phyloP scores from a whole-genome alignment of 2,329 filamentous ascomycete genomes.

The Sclerotiophoma versabilis region DNA sequence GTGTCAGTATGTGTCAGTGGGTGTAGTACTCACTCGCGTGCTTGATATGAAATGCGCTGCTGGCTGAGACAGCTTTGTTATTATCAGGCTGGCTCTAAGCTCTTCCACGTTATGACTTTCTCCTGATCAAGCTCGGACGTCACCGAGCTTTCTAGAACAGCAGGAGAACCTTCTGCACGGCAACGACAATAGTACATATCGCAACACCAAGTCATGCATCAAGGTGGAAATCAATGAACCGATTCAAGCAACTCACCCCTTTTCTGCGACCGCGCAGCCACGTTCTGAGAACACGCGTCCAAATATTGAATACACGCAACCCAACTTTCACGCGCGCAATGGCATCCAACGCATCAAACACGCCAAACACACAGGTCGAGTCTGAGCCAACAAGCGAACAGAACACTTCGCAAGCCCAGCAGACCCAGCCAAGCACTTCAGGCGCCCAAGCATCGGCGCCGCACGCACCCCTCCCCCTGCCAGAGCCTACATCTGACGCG shows the following conservation, averaged over 20 bases:
- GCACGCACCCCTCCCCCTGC: constrained; percentile 2
- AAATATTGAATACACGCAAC: neutral
- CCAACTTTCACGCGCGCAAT: constrained; percentile 3
- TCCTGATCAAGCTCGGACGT: constrained; percentile 4
- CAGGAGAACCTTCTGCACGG: constrained; percentile 1
- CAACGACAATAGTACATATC: constrained; percentile 1
- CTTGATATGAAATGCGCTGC: neutral
- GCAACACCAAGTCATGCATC: neutral
- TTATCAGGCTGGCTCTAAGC: neutral
- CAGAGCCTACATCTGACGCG: constrained; percentile 15
- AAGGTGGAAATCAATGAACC: constrained; percentile 2
- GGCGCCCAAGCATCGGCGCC: neutral
- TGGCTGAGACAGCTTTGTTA: neutral
- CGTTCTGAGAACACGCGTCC: neutral
- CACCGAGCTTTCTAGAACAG: constrained; percentile 19
- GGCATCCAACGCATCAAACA: constrained; percentile 3
- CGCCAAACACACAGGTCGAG: neutral
- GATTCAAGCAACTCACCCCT: neutral
- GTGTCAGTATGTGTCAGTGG: neutral
- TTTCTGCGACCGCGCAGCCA: neutral
- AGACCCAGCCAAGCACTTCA: neutral
- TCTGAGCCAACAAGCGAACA: neutral
- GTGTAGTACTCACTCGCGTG: neutral
- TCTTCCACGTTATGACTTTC: neutral
- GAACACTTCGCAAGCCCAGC: neutral